Conservation (phyloP, 768 basidiomycete genomes). For the Tricholoma flavovirens region DNA sequence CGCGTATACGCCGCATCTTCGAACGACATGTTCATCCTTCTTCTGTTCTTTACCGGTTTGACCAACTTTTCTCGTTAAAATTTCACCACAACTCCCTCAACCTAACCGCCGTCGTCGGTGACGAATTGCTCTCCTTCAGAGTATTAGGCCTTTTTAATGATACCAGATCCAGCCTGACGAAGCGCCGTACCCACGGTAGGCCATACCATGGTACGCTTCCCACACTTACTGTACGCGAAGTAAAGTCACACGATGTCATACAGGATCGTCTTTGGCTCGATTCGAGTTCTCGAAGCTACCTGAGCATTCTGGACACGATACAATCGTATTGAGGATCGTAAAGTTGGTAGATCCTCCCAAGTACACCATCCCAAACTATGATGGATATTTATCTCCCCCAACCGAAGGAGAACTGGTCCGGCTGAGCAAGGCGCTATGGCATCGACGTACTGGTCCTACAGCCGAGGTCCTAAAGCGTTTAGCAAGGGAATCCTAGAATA, state of each 20-base stretch:
- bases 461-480: too few relatives aligned
- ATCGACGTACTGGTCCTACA: too few relatives aligned
- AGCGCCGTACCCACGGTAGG: too few relatives aligned
- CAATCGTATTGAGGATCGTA: neutral
- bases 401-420: neutral
- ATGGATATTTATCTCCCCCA: neutral
- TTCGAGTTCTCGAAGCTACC: neutral
- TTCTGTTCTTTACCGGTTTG: neutral
- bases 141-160: neutral
- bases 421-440: neutral
- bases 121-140: neutral
- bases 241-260: neutral
- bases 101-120: neutral
- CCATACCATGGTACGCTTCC: neutral
- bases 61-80: neutral
- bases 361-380: neutral
- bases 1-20: neutral
- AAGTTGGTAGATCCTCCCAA: neutral
- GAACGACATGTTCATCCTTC: too few relatives aligned
- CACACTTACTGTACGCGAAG: neutral
- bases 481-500: too few relatives aligned
- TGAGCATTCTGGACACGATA: neutral
- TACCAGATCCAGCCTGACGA: neutral
- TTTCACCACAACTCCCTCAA: neutral
- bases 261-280: neutral